Conservation (phyloP, 495 filamentous ascomycete genomes). For the Trichoderma erinaceum region DNA sequence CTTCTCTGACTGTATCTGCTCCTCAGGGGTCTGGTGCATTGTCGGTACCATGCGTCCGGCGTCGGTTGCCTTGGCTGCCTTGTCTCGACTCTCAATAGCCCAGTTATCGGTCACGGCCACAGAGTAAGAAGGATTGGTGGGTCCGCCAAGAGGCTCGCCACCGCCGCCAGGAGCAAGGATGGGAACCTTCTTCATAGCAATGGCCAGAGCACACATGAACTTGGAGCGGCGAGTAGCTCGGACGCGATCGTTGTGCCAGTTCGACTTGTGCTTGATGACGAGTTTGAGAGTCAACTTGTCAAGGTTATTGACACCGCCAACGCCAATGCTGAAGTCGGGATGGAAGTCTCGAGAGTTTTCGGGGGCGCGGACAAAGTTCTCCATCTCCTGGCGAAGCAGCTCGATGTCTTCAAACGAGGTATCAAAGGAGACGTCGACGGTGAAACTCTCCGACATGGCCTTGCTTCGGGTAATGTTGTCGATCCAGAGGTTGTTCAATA, state of each 20-base stretch:
- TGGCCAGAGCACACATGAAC: conserved; percentile 90
- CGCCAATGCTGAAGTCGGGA: conserved; percentile 69
- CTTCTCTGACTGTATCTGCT: conserved; percentile 10
- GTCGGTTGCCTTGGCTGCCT: conserved; percentile 55
- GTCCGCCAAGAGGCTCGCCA: conserved; percentile 58
- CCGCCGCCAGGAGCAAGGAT: conserved; percentile 79
- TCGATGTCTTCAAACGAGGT: conserved; percentile 86
- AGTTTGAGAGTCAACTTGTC: conserved; percentile 80
- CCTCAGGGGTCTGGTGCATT: conserved; percentile 14
- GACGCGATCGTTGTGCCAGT: conserved; percentile 90
- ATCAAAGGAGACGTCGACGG: conserved; percentile 73
- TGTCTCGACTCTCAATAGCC: conserved; percentile 53
- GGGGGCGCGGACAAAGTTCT: conserved; percentile 72
- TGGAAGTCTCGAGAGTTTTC: conserved; percentile 92
- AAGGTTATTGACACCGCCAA: conserved; percentile 74
- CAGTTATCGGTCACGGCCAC: conserved; percentile 64
- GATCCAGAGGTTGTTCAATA: conserved; percentile 85
- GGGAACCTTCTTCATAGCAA: conserved; percentile 78
- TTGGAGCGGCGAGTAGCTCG: conserved; percentile 81
- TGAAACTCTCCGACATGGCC: conserved; percentile 82
- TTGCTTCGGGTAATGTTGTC: conserved; percentile 87
- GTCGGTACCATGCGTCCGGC: conserved; percentile 53
- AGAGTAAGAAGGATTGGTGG: conserved; percentile 63
- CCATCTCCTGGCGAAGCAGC: conserved; percentile 71
- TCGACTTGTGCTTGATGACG: conserved; percentile 86